These are phyloP conservation scores for Xylaria nigripes DNA, from an alignment of 495 filamentous ascomycete species.

Conservation along the genomic window DNA sequence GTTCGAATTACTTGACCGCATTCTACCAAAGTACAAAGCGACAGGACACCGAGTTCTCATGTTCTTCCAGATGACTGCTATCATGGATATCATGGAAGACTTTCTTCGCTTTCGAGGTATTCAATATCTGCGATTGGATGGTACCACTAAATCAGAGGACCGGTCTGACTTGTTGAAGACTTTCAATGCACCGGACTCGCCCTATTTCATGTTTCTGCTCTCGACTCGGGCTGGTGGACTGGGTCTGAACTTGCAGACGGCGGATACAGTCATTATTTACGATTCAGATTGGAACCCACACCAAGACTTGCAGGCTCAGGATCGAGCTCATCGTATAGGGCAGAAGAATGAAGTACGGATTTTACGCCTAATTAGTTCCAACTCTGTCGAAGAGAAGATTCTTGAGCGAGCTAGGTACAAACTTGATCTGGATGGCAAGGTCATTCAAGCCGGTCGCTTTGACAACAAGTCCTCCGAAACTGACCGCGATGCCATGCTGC, in stretches of 20 bases:
- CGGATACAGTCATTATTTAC: constrained; percentile 98
- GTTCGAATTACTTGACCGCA: constrained; percentile 88
- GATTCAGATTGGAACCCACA: constrained; percentile 99
- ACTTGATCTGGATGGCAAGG: constrained; percentile 98
- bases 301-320: constrained; percentile 97
- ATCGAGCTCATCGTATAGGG: constrained; percentile 99
- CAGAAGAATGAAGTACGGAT: constrained; percentile 99
- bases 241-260: constrained; percentile 91
- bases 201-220: constrained; percentile 94
- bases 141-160: constrained; percentile 94
- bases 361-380: constrained; percentile 85
- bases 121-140: constrained; percentile 84
- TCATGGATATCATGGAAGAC: constrained; percentile 99
- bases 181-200: constrained; percentile 84
- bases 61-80: constrained; percentile 99
- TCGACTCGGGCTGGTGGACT: constrained; percentile 99
- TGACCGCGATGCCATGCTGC: constrained; percentile 89
- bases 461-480: constrained; percentile 99
- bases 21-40: constrained; percentile 84
- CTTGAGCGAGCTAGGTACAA: constrained; percentile 95
- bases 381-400: constrained; percentile 98
- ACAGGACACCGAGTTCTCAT: constrained; percentile 91
- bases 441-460: constrained; percentile 98
- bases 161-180: constrained; percentile 79
- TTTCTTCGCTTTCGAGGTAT: constrained; percentile 78